Evolutionary conservation across 2,329 filamentous ascomycete genomes (phyloP).

Genomic region (Aspergillus unguis): DNA sequence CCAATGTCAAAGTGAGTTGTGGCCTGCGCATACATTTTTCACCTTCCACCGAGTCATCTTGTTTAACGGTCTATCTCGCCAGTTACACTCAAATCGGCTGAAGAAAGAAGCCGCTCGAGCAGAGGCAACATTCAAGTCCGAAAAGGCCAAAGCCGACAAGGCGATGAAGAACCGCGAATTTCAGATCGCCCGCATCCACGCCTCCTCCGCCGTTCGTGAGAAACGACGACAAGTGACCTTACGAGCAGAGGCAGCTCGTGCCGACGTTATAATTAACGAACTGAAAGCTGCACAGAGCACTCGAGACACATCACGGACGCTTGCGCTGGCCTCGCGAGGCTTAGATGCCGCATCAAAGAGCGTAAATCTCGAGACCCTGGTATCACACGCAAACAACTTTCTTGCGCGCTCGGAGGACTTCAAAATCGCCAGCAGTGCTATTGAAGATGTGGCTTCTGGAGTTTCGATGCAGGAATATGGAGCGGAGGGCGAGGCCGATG

Average conservation of each 20-base stretch:
- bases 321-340: slow-evolving; percentile 44
- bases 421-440: slow-evolving; percentile 42
- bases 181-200: slow-evolving; percentile 50
- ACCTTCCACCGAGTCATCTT: background rate
- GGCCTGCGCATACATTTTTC: background rate
- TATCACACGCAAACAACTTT: slow-evolving; percentile 44
- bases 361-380: slow-evolving; percentile 45
- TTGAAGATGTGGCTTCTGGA: slow-evolving; percentile 42
- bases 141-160: slow-evolving; percentile 48
- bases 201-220: slow-evolving; percentile 45
- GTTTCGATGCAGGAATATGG: slow-evolving; percentile 45
- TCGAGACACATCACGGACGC: slow-evolving; percentile 44
- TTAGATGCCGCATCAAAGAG: slow-evolving; percentile 45
- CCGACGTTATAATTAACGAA: slow-evolving; percentile 49
- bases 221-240: slow-evolving; percentile 47
- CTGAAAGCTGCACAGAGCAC: slow-evolving; percentile 48
- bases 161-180: slow-evolving; percentile 49
- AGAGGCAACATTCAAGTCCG: slow-evolving; percentile 45
- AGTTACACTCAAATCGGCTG: slow-evolving; percentile 48
- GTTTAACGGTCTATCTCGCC: background rate
- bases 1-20: slow-evolving; percentile 40
- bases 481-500: slow-evolving; percentile 42
- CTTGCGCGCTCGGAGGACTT: slow-evolving; percentile 42
- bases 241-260: slow-evolving; percentile 45
- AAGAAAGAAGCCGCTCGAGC: slow-evolving; percentile 48